These are phyloP conservation scores for Catharanthus roseus DNA, from an alignment of 257 asterid species.

Conservation along the genomic window DNA sequence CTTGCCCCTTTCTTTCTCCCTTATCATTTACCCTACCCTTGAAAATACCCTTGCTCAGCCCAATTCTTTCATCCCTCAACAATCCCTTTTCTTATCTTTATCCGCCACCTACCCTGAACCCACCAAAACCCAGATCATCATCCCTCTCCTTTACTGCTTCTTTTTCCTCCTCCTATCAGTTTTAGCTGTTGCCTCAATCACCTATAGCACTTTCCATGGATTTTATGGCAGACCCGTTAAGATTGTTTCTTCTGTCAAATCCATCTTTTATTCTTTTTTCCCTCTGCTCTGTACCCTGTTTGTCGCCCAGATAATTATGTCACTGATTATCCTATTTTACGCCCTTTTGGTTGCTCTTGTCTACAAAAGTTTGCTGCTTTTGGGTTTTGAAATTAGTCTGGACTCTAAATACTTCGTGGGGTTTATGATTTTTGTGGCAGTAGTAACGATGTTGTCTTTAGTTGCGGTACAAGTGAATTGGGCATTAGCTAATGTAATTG, in stretches of 20 bases:
- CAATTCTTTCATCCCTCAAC: slow-evolving; percentile 20
- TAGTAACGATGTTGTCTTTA: slow-evolving; percentile 11
- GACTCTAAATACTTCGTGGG: slow-evolving; percentile 16
- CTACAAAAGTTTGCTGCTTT: slow-evolving; percentile 11
- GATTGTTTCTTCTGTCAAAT: slow-evolving; percentile 39
- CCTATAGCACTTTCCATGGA: slow-evolving; percentile 52
- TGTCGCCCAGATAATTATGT: slow-evolving; percentile 11
- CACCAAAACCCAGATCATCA: slow-evolving; percentile 20
- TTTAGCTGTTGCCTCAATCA: slow-evolving; percentile 45
- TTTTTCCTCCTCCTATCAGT: slow-evolving; percentile 23
- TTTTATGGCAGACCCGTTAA: slow-evolving; percentile 49
- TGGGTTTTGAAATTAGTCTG: slow-evolving; percentile 38
- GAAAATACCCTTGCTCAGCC: slow-evolving; percentile 21
- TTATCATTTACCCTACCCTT: slow-evolving; percentile 40
- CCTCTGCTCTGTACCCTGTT: slow-evolving; percentile 27
- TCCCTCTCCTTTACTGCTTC: slow-evolving; percentile 27
- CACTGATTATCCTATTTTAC: slow-evolving; percentile 12
- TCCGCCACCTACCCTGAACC: slow-evolving; percentile 6
- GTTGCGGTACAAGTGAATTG: slow-evolving; percentile 40
- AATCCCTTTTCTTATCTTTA: slow-evolving; percentile 28
- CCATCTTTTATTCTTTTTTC: slow-evolving; percentile 36
- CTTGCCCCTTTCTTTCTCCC: slow-evolving; percentile 52
- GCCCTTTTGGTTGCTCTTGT: slow-evolving; percentile 4
- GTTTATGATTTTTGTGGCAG: neutral
- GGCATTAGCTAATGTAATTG: slow-evolving; percentile 41